Base-by-base conservation (phyloP, 179 eudicot genomes). In the Nepenthes alata region DNA sequence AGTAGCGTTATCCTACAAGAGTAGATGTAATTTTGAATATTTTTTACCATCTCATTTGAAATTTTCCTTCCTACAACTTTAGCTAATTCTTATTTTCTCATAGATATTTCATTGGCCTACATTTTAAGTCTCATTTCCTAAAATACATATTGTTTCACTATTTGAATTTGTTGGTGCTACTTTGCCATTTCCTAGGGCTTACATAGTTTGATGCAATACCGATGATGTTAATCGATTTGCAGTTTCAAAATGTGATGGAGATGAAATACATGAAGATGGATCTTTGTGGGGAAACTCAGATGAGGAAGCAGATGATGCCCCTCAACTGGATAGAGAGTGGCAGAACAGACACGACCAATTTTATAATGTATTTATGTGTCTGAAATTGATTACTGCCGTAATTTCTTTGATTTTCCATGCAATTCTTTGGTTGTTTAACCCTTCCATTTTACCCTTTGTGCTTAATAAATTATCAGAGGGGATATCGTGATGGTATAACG, bases 251-350 rank as follows among this genome's bases (percentile, higher is more conserved):
- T 51, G 25, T 41, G 73, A 70, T 55, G 63, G 55, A 37, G 76
- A 63, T 65, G 65, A 62, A 56, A 55, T 63, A 39, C 67, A 74
- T 61, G 83, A 75, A 37, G 86, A 88, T 65, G 84, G 62, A 61
- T 77, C 75, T 48, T 73, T 80, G 59, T 74, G 75, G 74, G 76
- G 75, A 47, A 78, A 67, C 73, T 74, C 74, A 57, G 76, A 70
- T 64, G 87, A 76, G 5, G 76, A 77, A 61, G 55, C 38, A 59
- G 73, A 64, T 67, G 71, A 64, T 65, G 70, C 72, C 55, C 70
- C 75, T 69, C 80, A 75, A 12, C 62, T 90, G 70, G 81, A 88
- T 58, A 82, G 93, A 66, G 90, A 91, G 62, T 84, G 96, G 96
- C 75, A 83, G 63, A 78, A 60, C 64, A 74, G 97, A 70, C 84